Evolutionary conservation across 1,139 yeast genomes (phyloP), one percentile per base, ranked within the genome.

Genomic region (Saccharomyces hybrid): DNA sequence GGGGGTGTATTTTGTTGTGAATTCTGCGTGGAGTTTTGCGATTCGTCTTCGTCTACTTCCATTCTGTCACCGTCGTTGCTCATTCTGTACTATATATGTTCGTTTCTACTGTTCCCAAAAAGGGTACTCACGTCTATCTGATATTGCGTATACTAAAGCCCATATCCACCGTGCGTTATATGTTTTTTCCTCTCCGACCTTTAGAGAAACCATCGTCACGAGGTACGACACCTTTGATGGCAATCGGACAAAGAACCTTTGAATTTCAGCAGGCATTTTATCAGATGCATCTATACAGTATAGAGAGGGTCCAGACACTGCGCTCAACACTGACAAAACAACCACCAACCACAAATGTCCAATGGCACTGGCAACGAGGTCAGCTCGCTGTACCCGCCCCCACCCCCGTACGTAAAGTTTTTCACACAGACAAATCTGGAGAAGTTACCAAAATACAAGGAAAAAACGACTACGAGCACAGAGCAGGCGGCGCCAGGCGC

Each of bases 351-450:
- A 0, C 25, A 38, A 38, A 38, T 38, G 44, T 38, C 44, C 25
- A 38, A 38, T 16, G 73, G 67, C 44, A 62, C 67, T 9, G 25
- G 49, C 14, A 65, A 71, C 47, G 70, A 70, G 11, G 67, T 72
- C 23, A 69, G 93, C 27, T 82, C 95, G 13, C 77, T 88, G 53
- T 89, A 84, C 61, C 96, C 96, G 1, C 91, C 93, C 1, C 96
- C 96, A 3, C 96, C 96, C 8, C 83, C 85, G 23, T 86, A 79
- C 68, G 81, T 81, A 63, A 80, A 82, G 68, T 79, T 76, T 64
- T 88, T 86, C 71, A 86, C 95, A 0, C 66, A 71, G 5, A 86
- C 81, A 55, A 87, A 87, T 61, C 56, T 80, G 13, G 73, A 66
- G 29, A 73, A 73, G 60, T 64, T 75, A 16, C 65, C 70, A 20